A percentile compares a stretch with the other conserved stretches of the same genome.
Conservation (phyloP, 805 yeast genomes). For the Clavispora carvajalis region DNA sequence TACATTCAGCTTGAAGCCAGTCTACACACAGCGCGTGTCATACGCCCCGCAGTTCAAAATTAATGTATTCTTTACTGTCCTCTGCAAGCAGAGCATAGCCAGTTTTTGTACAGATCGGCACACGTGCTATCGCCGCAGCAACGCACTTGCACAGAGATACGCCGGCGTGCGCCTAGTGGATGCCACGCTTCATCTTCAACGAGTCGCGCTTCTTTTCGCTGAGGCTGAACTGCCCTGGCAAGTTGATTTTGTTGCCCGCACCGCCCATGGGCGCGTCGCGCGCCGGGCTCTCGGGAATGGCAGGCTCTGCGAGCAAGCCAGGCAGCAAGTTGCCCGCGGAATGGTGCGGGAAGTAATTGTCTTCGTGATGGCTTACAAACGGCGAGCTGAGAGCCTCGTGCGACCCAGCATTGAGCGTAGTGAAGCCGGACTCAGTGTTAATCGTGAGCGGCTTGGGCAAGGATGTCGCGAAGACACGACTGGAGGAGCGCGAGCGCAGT, state of each 20-base stretch:
- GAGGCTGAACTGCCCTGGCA: slow-evolving; percentile 30
- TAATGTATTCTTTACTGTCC: no score
- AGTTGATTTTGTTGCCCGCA: slow-evolving; percentile 17
- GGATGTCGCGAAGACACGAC: slow-evolving; percentile 15
- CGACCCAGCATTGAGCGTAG: background rate
- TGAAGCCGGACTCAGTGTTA: slow-evolving; percentile 28
- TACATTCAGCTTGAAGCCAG: no score
- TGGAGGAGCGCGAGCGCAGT: slow-evolving; percentile 9
- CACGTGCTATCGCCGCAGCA: no score
- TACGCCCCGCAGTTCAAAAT: no score
- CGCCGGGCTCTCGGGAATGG: slow-evolving; percentile 9
- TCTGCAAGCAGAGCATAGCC: no score
- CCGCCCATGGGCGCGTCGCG: slow-evolving; percentile 10
- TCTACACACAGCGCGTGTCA: no score
- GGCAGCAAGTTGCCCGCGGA: slow-evolving; percentile 12
- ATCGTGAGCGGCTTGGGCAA: slow-evolving; percentile 34
- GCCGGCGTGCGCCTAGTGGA: no score
- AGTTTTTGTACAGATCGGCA: no score
- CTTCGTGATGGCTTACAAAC: slow-evolving; percentile 27
- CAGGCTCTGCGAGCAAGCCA: slow-evolving; percentile 9
- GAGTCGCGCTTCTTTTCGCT: slow-evolving; percentile 44
- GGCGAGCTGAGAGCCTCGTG: slow-evolving; percentile 33
- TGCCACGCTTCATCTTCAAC: slow-evolving; percentile 41
- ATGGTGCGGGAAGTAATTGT: slow-evolving; percentile 7
- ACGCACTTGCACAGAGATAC: no score